Base-by-base conservation (phyloP, 331 rosid species). In the Quercus tomentella region DNA sequence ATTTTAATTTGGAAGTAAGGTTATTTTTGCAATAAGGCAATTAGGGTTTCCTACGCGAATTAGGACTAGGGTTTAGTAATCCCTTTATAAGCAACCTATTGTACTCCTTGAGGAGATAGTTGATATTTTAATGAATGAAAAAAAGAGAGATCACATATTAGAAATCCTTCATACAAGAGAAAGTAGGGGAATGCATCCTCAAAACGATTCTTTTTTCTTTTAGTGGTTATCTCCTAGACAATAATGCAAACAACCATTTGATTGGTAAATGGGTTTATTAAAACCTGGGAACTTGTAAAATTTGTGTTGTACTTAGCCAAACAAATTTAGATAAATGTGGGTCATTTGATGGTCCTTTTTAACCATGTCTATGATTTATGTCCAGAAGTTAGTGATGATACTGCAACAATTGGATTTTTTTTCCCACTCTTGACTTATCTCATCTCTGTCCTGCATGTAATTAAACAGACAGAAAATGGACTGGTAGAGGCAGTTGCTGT, bases 401-500 rank as follows among this genome's bases (percentile, higher is more conserved):
- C 68, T 76, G 71, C 61, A 73, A 28, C 73, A 76, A 73, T 71
- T 28, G 12, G 72, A 54, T 69, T 75, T 18, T 79, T 60, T 37
- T 21, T 12, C 17, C 74, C 49, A 10, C 68, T 62, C 37, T 31
- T 57, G 22, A 37, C 56, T 75, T 83, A 60, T 80, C 77, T 88
- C 74, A 77, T 75, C 80, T 77, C 51, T 56, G 60, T 69, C 30
- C 26, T 37, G 21, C 80, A 30, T 81, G 43, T 76, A 81, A 73
- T 76, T 79, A 54, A 74, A 74, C 87, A 95, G 99, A 79, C 85
- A 63, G 99, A 95, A 84, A 95, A 95, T 83, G 99, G 99, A 74
- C 88, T 90, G 69, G 98, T 95, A 63, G 99, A 95, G 89, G 87
- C 97, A 72, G 96, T 95, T 65, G 97, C 96, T 81, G 82, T 90